Conservation (phyloP, 148 eudicot species). For the Rhododendron vialii region DNA sequence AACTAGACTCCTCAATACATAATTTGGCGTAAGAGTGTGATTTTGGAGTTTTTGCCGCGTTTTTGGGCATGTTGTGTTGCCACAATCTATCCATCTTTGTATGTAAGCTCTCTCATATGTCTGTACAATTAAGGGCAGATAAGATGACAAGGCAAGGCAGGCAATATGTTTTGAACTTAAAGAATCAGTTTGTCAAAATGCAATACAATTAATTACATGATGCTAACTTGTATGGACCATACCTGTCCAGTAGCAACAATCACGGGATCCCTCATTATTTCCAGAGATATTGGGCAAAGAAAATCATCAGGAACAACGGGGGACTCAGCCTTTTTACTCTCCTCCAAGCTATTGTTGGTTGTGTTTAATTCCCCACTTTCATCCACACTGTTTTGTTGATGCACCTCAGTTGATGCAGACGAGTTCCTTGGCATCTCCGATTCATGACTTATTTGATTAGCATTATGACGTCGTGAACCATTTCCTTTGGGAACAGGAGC, state of each 20-base stretch:
- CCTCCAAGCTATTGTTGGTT: conserved; percentile 31
- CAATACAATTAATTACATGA: not conserved
- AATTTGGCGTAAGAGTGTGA: conserved; percentile 73
- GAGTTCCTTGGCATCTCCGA: conserved; percentile 24
- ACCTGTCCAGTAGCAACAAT: conserved; percentile 95
- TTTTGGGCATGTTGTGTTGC: conserved; percentile 84
- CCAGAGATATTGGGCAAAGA: conserved; percentile 84
- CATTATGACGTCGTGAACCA: conserved; percentile 22
- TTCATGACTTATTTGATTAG: conserved; percentile 15
- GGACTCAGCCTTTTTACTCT: conserved; percentile 45
- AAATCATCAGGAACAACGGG: conserved; percentile 74
- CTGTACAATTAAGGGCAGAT: conserved; percentile 31
- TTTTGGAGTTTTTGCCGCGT: conserved; percentile 80
- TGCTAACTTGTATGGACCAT: not conserved
- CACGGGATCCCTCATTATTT: conserved; percentile 94
- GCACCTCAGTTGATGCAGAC: conserved; percentile 24
- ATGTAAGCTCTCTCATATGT: conserved; percentile 91
- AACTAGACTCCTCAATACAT: conserved; percentile 70
- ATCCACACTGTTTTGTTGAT: conserved; percentile 18
- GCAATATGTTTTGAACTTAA: not conserved
- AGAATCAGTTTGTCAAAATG: not conserved
- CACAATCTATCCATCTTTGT: conserved; percentile 94
- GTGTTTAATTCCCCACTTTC: conserved; percentile 17
- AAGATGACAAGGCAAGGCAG: conserved; percentile 1
- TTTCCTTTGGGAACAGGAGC: conserved; percentile 19